A percentile compares a stretch with the other conserved stretches of the same genome.
phyloP scores from a whole-genome alignment of 371 early-diverging fungal species.

The Circinella minor region DNA sequence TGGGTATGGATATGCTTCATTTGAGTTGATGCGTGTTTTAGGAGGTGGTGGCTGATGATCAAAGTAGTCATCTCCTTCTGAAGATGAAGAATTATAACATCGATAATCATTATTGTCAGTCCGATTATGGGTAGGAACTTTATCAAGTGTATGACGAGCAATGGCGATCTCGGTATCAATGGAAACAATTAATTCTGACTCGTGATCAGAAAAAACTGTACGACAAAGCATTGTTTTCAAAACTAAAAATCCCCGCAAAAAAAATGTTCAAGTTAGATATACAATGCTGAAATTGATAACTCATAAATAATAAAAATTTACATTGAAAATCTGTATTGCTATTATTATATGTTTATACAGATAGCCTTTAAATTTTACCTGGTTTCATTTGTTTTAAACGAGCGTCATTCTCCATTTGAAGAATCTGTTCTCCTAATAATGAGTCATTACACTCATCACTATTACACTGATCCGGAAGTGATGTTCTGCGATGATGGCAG shows the following conservation, averaged over 20 bases:
- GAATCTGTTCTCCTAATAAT: neutral
- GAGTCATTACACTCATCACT: neutral
- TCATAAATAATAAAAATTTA: no score
- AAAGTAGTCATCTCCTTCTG: constrained; percentile 3
- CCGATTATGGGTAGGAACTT: neutral
- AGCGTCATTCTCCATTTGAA: constrained; percentile 11
- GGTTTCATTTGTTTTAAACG: constrained; percentile 10
- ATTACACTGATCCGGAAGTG: neutral
- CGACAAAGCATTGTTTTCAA: constrained; percentile 14
- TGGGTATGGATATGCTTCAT: constrained; percentile 11
- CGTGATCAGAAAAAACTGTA: constrained; percentile 5
- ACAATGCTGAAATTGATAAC: no score
- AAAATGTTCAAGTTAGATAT: neutral
- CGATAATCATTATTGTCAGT: neutral
- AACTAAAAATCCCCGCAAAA: neutral
- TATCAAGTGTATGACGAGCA: neutral
- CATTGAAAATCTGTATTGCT: neutral
- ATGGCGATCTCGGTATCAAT: constrained; percentile 19
- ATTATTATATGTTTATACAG: neutral
- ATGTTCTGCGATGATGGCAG: neutral
- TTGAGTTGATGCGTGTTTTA: neutral
- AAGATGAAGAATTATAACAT: neutral
- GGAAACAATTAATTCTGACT: constrained; percentile 1
- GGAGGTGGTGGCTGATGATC: neutral
- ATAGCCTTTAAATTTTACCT: neutral